These are phyloP conservation scores for Beauveria medogensis DNA, from an alignment of 2,329 filamentous ascomycete species.

Conservation along the genomic window DNA sequence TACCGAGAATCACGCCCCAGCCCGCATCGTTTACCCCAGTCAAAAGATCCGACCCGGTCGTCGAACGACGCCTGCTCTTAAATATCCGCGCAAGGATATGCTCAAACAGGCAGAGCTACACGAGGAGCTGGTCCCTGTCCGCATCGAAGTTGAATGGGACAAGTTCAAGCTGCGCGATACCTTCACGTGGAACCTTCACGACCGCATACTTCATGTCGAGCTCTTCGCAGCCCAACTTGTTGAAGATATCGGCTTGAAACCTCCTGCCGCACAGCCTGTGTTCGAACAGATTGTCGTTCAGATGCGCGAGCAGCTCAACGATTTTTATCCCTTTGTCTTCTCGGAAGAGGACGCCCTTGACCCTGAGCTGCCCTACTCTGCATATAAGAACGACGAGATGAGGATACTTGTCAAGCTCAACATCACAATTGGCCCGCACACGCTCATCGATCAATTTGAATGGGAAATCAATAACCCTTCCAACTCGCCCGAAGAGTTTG, in stretches of 20 bases:
- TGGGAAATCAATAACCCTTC: slow-evolving; percentile 96
- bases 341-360: slow-evolving; percentile 87
- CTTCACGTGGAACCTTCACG: slow-evolving; percentile 97
- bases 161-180: slow-evolving; percentile 94
- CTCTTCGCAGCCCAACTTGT: slow-evolving; percentile 83
- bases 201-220: slow-evolving; percentile 71
- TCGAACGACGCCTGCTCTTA: slow-evolving; percentile 63
- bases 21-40: slow-evolving; percentile 70
- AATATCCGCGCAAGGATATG: slow-evolving; percentile 71
- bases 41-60: slow-evolving; percentile 70
- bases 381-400: slow-evolving; percentile 99
- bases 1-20: slow-evolving; percentile 62
- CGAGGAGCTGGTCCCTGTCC: slow-evolving; percentile 84
- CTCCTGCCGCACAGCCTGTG: slow-evolving; percentile 58
- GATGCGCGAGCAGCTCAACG: slow-evolving; percentile 81
- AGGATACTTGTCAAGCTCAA: slow-evolving; percentile 91
- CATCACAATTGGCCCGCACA: slow-evolving; percentile 93
- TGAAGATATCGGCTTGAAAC: slow-evolving; percentile 79
- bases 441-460: slow-evolving; percentile 92
- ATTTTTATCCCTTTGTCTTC: slow-evolving; percentile 88
- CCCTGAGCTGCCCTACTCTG: slow-evolving; percentile 79
- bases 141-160: slow-evolving; percentile 90
- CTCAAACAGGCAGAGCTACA: slow-evolving; percentile 79
- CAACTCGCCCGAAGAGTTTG: slow-evolving; percentile 94
- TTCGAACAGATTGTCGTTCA: slow-evolving; percentile 55